These are phyloP conservation scores for Aspergillus nanangensis DNA, from an alignment of 495 filamentous ascomycete genomes.

Conservation along the genomic window DNA sequence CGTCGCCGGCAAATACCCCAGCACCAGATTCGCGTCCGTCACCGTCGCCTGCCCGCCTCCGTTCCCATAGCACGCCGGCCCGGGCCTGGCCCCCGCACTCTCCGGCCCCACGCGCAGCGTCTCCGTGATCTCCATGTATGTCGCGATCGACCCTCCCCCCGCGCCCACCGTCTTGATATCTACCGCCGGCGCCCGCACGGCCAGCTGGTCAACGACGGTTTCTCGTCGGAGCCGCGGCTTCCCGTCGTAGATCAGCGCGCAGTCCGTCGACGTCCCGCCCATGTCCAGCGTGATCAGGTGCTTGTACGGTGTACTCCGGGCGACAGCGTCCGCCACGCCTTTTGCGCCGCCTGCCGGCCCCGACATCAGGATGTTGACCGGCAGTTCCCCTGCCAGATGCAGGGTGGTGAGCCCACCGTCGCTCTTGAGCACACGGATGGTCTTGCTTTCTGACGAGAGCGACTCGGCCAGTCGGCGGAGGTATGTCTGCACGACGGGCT, in stretches of 20 bases:
- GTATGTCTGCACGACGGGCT: conserved; percentile 45
- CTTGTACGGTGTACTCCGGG: conserved; percentile 41
- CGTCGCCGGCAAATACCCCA: conserved; percentile 44
- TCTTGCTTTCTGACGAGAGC: conserved; percentile 33
- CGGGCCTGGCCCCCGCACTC: conserved; percentile 43
- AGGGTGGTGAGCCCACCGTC: conserved; percentile 45
- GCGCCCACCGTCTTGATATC: conserved; percentile 48
- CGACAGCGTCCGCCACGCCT: conserved; percentile 42
- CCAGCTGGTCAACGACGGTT: conserved; percentile 38
- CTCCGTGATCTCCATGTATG: conserved; percentile 42
- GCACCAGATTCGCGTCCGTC: conserved; percentile 45
- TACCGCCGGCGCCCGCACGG: conserved; percentile 45
- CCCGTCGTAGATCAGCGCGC: conserved; percentile 41
- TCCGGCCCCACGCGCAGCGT: conserved; percentile 46
- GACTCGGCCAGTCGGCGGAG: conserved; percentile 31
- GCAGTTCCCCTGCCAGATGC: conserved; percentile 37
- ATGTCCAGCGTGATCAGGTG: conserved; percentile 49
- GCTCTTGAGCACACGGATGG: conserved; percentile 44
- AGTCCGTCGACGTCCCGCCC: conserved; percentile 48
- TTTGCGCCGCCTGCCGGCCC: conserved; percentile 46
- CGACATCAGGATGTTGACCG: conserved; percentile 46
- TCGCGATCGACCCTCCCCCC: conserved; percentile 44
- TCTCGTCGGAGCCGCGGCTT: conserved; percentile 43
- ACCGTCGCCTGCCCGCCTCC: conserved; percentile 41
- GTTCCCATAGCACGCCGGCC: conserved; percentile 46